Percentiles rank a stretch among this genome's conserved stretches.
These are phyloP conservation scores for Stevia rebaudiana DNA, from an alignment of 140 eudicot species.

Conservation along the genomic window DNA sequence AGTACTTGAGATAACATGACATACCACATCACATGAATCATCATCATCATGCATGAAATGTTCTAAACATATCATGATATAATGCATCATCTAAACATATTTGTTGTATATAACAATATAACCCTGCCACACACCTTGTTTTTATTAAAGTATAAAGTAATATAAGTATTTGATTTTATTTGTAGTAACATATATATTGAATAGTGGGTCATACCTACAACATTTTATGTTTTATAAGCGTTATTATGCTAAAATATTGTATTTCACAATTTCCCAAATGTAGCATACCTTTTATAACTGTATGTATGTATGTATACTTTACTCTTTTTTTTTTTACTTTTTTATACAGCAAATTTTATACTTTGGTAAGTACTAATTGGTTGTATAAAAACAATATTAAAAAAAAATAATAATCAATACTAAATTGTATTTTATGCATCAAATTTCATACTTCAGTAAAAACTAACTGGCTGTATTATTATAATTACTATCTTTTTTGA, in stretches of 20 bases:
- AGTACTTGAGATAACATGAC: constrained; percentile 22
- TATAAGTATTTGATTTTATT: too few species aligned
- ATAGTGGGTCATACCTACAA: not conserved
- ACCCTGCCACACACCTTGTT: not conserved
- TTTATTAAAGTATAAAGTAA: not conserved
- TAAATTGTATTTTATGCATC: too few species aligned
- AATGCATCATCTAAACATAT: not conserved
- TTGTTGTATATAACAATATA: not conserved
- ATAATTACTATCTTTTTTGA: too few species aligned
- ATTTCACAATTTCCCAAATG: not conserved
- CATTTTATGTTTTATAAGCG: not conserved
- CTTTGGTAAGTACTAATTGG: not conserved
- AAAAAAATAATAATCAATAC: not conserved
- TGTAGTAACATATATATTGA: not conserved
- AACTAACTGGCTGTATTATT: too few species aligned
- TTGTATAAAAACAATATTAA: not conserved
- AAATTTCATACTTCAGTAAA: too few species aligned
- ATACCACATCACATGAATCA: constrained; percentile 19
- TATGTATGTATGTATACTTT: too few species aligned
- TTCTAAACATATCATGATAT: not conserved
- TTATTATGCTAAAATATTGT: not conserved
- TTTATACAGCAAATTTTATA: not conserved
- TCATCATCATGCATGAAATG: constrained; percentile 14
- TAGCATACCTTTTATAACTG: not conserved
- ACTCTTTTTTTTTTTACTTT: not conserved